These are phyloP conservation scores for Skeletonema potamos DNA, from an alignment of 108 stramenopile genomes.

Conservation along the genomic window DNA sequence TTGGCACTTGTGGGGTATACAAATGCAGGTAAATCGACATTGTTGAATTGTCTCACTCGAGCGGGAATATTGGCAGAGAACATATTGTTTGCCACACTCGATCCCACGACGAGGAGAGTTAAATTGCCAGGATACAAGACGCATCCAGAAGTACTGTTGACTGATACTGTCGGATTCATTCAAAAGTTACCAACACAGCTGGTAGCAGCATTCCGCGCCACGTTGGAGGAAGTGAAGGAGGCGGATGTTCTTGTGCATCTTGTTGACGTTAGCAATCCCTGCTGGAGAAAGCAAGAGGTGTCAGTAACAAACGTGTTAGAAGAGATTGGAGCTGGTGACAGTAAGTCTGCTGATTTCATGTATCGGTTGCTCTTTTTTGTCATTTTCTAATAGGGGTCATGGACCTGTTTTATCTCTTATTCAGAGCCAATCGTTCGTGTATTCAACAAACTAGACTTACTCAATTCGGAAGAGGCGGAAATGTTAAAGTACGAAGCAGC, in stretches of 20 bases:
- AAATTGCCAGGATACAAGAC: slow-evolving; percentile 89
- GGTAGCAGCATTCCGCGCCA: slow-evolving; percentile 95
- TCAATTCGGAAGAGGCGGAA: slow-evolving; percentile 67
- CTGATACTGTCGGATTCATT: slow-evolving; percentile 98
- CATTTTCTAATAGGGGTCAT: too few species aligned
- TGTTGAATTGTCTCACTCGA: slow-evolving; percentile 88
- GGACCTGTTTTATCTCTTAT: neutral
- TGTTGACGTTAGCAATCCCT: slow-evolving; percentile 85
- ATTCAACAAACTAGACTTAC: slow-evolving; percentile 83
- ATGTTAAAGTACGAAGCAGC: slow-evolving; percentile 65
- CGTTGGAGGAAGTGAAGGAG: slow-evolving; percentile 92
- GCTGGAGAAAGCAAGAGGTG: slow-evolving; percentile 84
- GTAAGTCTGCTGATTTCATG: neutral
- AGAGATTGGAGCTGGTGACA: slow-evolving; percentile 76
- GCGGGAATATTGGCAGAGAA: slow-evolving; percentile 96
- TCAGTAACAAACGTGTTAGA: slow-evolving; percentile 69
- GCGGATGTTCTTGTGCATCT: slow-evolving; percentile 94
- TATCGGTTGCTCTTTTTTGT: too few species aligned
- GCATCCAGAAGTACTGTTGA: slow-evolving; percentile 92
- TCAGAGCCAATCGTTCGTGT: slow-evolving; percentile 67
- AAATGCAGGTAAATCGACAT: slow-evolving; percentile 93
- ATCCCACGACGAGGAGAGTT: slow-evolving; percentile 96
- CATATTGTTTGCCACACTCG: slow-evolving; percentile 96
- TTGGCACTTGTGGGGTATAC: slow-evolving; percentile 95
- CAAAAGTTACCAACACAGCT: slow-evolving; percentile 96